Conservation (phyloP, 2,329 filamentous ascomycete genomes). For the Beauveria asiatica region DNA sequence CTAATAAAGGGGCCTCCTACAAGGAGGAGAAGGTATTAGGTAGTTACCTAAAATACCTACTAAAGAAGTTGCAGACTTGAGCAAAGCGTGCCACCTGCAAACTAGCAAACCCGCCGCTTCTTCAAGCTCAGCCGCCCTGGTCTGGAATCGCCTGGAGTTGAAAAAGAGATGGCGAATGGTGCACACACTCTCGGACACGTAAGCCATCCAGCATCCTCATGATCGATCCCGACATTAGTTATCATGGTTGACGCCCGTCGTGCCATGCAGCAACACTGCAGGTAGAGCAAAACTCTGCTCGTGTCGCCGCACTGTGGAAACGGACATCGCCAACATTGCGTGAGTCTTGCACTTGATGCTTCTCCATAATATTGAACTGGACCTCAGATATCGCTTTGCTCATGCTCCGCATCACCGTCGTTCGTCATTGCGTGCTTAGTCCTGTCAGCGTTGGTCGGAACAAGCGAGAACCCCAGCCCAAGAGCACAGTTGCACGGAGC, state of each 20-base stretch:
- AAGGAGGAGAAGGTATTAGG: background rate
- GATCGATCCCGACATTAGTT: background rate
- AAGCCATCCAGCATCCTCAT: background rate
- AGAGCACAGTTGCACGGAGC: background rate
- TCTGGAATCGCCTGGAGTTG: background rate
- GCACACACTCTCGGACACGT: background rate
- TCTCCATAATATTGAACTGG: background rate
- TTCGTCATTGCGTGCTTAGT: background rate
- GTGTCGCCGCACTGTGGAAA: background rate
- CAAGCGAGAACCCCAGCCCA: background rate
- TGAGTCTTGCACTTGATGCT: background rate
- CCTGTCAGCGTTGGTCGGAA: background rate
- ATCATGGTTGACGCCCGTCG: background rate
- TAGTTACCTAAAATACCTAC: too few relatives aligned
- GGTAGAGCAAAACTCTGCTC: background rate
- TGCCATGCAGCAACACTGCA: background rate
- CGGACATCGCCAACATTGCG: background rate
- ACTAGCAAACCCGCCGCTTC: background rate
- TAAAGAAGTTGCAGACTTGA: background rate
- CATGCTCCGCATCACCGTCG: background rate
- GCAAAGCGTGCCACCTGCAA: background rate
- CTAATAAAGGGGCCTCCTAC: too few relatives aligned
- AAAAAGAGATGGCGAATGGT: background rate
- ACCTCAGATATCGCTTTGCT: background rate
- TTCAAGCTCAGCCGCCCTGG: background rate